Conservation (phyloP, 1,284 basidiomycete species). For the Cutaneotrichosporon mucoides region DNA sequence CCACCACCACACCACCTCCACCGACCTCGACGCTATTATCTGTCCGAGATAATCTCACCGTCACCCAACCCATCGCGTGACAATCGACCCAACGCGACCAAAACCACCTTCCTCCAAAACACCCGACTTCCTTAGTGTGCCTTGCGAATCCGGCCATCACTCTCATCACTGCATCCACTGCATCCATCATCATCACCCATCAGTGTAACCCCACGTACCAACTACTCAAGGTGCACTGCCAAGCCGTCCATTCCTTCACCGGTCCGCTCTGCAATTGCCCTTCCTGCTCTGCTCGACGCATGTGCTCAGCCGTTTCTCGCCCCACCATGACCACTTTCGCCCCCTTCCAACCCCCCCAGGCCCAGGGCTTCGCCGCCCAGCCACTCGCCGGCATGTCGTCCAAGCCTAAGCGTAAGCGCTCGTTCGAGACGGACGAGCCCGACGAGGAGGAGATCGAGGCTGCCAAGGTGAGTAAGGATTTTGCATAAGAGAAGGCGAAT, state of each 20-base stretch:
- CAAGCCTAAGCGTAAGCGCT: slow-evolving; percentile 41
- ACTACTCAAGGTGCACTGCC: not conserved
- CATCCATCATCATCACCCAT: not conserved
- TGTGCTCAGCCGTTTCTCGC: slow-evolving; percentile 1
- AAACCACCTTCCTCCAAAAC: not conserved
- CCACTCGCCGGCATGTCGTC: slow-evolving; percentile 24
- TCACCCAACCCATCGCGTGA: not conserved
- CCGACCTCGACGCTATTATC: not conserved
- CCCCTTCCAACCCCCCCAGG: slow-evolving; percentile 11
- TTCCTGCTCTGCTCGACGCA: not conserved
- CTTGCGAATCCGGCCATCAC: no score
- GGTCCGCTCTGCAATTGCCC: not conserved
- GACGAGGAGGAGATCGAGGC: slow-evolving; percentile 3
- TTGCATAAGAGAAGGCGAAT: no score
- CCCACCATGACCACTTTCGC: slow-evolving; percentile 23
- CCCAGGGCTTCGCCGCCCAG: not conserved
- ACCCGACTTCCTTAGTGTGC: not conserved
- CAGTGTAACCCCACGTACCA: no score
- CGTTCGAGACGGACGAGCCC: slow-evolving; percentile 22
- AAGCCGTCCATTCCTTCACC: not conserved
- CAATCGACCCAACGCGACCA: not conserved
- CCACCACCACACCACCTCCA: not conserved
- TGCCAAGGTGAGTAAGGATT: slow-evolving; percentile 3
- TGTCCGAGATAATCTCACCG: not conserved
- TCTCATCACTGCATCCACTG: no score